Evolutionary conservation across 208 protist genomes (phyloP).

Genomic region (Leishmania aethiopica): DNA sequence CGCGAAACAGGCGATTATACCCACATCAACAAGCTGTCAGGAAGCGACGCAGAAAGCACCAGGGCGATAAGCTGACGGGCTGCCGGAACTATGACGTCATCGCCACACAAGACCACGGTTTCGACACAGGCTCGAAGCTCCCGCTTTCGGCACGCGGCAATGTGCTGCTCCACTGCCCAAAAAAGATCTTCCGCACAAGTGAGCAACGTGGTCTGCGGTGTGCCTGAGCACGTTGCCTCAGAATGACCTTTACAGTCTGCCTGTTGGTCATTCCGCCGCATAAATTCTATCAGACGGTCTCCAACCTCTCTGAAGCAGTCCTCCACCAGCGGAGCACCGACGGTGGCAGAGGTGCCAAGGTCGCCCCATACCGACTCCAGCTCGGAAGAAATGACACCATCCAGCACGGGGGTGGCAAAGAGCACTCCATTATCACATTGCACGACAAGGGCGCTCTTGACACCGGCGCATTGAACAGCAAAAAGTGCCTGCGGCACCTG

Average conservation of each 20-base stretch:
- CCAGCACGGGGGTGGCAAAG: constrained; percentile 9
- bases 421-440: constrained; percentile 10
- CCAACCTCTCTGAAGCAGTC: not conserved
- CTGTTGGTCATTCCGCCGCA: not conserved
- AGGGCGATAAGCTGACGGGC: constrained; percentile 9
- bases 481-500: constrained; percentile 6
- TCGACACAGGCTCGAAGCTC: constrained; percentile 16
- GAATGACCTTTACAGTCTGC: not conserved
- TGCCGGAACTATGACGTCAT: not conserved
- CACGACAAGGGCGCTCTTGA: constrained; percentile 16
- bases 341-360: not conserved
- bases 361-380: constrained; percentile 7
- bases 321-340: not conserved
- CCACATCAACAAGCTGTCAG: constrained; percentile 16
- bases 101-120: constrained; percentile 14
- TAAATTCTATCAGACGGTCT: not conserved
- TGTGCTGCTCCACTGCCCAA: constrained; percentile 1
- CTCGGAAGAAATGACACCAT: constrained; percentile 7
- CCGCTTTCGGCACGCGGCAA: constrained; percentile 13
- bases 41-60: constrained; percentile 10
- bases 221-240: not conserved
- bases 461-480: not conserved
- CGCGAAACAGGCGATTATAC: not conserved
- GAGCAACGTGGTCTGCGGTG: too few relatives aligned
- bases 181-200: not conserved